These are phyloP conservation scores for Pholiota adiposa DNA, from an alignment of 1,284 basidiomycete genomes.

Conservation along the genomic window DNA sequence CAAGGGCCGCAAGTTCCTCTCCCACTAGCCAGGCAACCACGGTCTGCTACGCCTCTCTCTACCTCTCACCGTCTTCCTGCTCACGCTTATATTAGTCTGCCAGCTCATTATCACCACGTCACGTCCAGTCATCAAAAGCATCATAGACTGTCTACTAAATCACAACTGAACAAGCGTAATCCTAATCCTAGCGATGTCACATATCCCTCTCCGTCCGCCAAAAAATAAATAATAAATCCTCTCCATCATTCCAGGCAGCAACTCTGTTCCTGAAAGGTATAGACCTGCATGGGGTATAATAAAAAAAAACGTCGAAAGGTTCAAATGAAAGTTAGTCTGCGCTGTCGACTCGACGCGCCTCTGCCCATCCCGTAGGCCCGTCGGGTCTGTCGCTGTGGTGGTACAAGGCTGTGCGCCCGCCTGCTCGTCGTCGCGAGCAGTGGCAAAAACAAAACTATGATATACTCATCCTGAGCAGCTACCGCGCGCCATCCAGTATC, in stretches of 20 bases:
- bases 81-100: background rate
- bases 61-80: background rate
- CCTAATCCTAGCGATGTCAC: slow-evolving; percentile 5
- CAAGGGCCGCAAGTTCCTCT: slow-evolving; percentile 64
- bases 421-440: background rate
- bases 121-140: background rate
- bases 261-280: slow-evolving; percentile 23
- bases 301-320: slow-evolving; percentile 3
- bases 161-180: slow-evolving; percentile 13
- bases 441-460: background rate
- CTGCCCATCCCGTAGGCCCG: background rate
- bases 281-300: slow-evolving; percentile 23
- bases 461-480: background rate
- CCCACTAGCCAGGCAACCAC: slow-evolving; percentile 25
- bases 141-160: slow-evolving; percentile 3
- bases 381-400: background rate
- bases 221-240: slow-evolving; percentile 20
- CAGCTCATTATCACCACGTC: no score
- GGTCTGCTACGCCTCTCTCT: background rate
- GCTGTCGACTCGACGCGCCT: background rate
- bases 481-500: slow-evolving; percentile 85
- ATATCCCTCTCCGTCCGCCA: slow-evolving; percentile 7
- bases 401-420: background rate
- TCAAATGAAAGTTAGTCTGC: slow-evolving; percentile 1
- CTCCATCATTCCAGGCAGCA: slow-evolving; percentile 9